A percentile compares a stretch with the other conserved stretches of the same genome.
Conservation (phyloP, 768 basidiomycete species). For the Pulveroboletus sp. region DNA sequence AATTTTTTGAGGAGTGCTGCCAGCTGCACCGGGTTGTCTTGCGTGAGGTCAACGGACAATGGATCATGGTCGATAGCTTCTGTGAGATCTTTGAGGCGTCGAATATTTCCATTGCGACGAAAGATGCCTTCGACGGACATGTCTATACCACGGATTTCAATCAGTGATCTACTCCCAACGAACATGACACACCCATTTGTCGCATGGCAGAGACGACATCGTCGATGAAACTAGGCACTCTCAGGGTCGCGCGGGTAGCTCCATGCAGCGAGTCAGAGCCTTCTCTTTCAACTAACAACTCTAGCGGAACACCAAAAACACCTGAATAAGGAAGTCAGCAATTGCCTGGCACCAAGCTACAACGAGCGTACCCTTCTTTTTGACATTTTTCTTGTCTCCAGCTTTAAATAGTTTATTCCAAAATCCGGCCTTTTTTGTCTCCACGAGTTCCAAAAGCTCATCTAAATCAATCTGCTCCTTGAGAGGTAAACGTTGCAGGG, state of each 20-base stretch:
- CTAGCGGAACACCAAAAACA: constrained; percentile 91
- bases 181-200: constrained; percentile 81
- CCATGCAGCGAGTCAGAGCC: constrained; percentile 95
- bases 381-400: constrained; percentile 84
- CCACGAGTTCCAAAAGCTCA: constrained; percentile 90
- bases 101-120: constrained; percentile 96
- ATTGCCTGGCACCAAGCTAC: constrained; percentile 1
- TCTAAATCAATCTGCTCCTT: constrained; percentile 86
- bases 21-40: constrained; percentile 95
- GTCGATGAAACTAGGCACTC: constrained; percentile 97
- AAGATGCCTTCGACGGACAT: constrained; percentile 99
- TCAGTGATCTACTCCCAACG: background rate
- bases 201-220: constrained; percentile 98
- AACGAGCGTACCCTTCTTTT: constrained; percentile 73
- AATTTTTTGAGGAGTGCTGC: constrained; percentile 98
- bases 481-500: constrained; percentile 73
- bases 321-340: constrained; percentile 44
- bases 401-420: constrained; percentile 96
- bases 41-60: constrained; percentile 83
- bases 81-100: constrained; percentile 84
- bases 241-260: constrained; percentile 76
- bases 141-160: constrained; percentile 48
- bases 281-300: constrained; percentile 88
- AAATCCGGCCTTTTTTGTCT: constrained; percentile 89
- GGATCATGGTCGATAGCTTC: constrained; percentile 96